phyloP scores from a whole-genome alignment of 2,329 filamentous ascomycete species.

The Ramichloridium luteum region DNA sequence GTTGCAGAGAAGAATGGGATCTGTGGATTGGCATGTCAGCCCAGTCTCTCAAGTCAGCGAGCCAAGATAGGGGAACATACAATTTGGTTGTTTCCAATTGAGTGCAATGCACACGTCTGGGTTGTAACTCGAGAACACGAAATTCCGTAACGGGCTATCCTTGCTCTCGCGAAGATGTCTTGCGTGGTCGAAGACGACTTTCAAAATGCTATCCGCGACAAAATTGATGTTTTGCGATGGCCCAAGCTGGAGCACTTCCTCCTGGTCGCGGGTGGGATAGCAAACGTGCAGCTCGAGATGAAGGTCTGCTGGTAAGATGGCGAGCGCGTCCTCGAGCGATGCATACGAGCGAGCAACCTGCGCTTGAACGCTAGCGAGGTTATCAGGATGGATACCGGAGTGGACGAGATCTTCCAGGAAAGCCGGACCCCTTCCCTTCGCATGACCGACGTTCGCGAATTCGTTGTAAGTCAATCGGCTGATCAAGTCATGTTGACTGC shows the following conservation, averaged over 20 bases:
- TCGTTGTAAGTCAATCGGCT: conserved; percentile 65
- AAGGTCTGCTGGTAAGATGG: conserved; percentile 62
- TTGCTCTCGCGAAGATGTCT: conserved; percentile 52
- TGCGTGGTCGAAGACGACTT: conserved; percentile 83
- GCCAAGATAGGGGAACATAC: conserved; percentile 34
- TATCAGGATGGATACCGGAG: conserved; percentile 21
- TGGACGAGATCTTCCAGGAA: conserved; percentile 19
- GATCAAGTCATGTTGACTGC: conserved; percentile 55
- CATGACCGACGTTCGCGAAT: conserved; percentile 42
- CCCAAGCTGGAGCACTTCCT: conserved; percentile 55
- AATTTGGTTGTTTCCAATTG: conserved; percentile 99
- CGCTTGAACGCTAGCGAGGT: conserved; percentile 55
- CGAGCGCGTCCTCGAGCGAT: conserved; percentile 65
- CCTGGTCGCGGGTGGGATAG: conserved; percentile 67
- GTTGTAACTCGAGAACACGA: conserved; percentile 92
- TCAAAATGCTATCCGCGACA: conserved; percentile 73
- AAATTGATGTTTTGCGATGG: conserved; percentile 72
- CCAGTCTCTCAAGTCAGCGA: not conserved
- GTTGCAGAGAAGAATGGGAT: conserved; percentile 90
- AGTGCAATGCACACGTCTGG: conserved; percentile 79
- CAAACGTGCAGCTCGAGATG: conserved; percentile 87
- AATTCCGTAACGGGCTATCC: conserved; percentile 65
- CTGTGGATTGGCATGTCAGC: conserved; percentile 27
- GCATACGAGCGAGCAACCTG: conserved; percentile 61
- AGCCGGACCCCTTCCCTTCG: conserved; percentile 16